A percentile compares a stretch with the other conserved stretches of the same genome.
Evolutionary conservation across 225 moss, liverwort and hornwort species (phyloP).

Genomic region (Anthoceros angustus): DNA sequence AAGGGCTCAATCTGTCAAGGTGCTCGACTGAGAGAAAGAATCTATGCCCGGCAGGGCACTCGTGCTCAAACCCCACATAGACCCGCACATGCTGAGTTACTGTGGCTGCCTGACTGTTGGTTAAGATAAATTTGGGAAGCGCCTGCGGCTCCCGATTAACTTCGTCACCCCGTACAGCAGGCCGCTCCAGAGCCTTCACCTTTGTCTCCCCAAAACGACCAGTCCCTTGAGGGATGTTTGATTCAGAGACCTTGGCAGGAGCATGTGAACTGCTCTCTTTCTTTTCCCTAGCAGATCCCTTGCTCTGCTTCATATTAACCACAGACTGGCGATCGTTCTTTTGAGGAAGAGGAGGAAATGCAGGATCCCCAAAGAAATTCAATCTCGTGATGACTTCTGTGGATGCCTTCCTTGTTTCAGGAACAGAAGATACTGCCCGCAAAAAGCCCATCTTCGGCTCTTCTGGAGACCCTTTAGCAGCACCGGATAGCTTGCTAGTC

Average conservation of each 20-base stretch:
- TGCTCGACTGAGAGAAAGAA: slow-evolving; percentile 57
- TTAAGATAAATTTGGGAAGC: slow-evolving; percentile 1
- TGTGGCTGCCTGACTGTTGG: slow-evolving; percentile 5
- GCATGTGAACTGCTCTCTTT: slow-evolving; percentile 15
- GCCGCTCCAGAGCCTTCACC: slow-evolving; percentile 20
- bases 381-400: slow-evolving; percentile 35
- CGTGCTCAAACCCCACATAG: slow-evolving; percentile 88
- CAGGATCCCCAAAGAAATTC: slow-evolving; percentile 71
- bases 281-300: slow-evolving; percentile 23
- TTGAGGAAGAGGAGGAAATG: slow-evolving; percentile 77
- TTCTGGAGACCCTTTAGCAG: background rate
- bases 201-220: slow-evolving; percentile 18
- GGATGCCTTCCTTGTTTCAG: slow-evolving; percentile 22
- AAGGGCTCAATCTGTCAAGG: slow-evolving; percentile 29
- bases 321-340: slow-evolving; percentile 39
- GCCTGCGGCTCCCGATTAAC: slow-evolving; percentile 9
- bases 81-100: slow-evolving; percentile 32
- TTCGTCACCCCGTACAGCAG: slow-evolving; percentile 23
- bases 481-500: background rate
- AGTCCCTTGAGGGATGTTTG: slow-evolving; percentile 10
- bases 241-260: slow-evolving; percentile 19
- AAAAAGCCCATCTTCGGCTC: background rate
- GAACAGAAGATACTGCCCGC: slow-evolving; percentile 8
- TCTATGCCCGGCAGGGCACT: slow-evolving; percentile 89
- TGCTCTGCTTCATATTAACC: slow-evolving; percentile 27